These are phyloP conservation scores for Lepiota subincarnata DNA, from an alignment of 768 basidiomycete species.

Conservation along the genomic window DNA sequence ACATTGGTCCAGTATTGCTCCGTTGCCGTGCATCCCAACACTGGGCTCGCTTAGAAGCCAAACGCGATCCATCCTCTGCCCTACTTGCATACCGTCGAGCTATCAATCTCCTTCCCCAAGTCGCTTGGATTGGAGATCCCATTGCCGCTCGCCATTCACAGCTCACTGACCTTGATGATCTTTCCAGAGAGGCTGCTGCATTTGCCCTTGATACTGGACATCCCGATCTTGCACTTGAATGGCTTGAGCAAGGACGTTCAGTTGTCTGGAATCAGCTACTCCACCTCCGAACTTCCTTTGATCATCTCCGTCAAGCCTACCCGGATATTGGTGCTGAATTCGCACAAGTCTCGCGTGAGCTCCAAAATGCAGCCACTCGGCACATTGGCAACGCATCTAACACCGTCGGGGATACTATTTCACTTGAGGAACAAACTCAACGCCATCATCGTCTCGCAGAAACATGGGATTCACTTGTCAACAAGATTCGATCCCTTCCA, in stretches of 20 bases:
- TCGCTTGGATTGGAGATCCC: too few species aligned
- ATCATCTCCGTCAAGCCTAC: constrained; percentile 3
- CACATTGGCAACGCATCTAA: too few species aligned
- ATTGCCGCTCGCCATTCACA: background rate
- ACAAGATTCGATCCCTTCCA: constrained; percentile 10
- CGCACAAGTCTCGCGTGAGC: too few species aligned
- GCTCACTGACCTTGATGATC: background rate
- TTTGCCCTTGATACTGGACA: background rate
- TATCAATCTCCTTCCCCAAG: too few species aligned
- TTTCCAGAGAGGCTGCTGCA: background rate
- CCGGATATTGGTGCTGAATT: too few species aligned
- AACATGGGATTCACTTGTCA: constrained; percentile 16
- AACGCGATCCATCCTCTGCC: too few species aligned
- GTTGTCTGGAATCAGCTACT: constrained; percentile 1
- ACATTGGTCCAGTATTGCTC: too few species aligned
- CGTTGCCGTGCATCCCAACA: too few species aligned
- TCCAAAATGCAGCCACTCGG: too few species aligned
- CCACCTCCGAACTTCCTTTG: constrained; percentile 16
- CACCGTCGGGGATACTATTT: background rate
- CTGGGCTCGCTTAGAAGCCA: too few species aligned
- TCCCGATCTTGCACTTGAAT: background rate
- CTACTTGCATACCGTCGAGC: too few species aligned
- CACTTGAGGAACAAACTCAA: constrained; percentile 14
- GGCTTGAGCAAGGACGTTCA: background rate
- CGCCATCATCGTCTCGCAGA: constrained; percentile 16